Conservation (phyloP, 2,329 filamentous ascomycete genomes). For the Dactylonectria macrodidyma region DNA sequence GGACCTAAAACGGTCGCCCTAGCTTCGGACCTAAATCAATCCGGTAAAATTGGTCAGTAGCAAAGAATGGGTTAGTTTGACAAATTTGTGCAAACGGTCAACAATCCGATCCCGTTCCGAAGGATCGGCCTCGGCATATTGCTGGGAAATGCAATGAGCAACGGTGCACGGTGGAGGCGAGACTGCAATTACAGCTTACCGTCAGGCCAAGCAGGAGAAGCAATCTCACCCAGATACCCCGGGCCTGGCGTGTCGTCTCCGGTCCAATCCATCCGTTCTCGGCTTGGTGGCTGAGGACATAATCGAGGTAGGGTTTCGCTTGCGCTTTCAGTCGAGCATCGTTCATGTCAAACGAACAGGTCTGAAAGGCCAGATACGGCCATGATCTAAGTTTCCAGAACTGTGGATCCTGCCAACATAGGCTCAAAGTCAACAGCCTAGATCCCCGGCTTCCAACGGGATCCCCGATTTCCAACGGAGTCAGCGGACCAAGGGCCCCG, state of each 20-base stretch:
- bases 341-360: too few species aligned
- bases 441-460: too few species aligned
- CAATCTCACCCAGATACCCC: not conserved
- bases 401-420: too few species aligned
- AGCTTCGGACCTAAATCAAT: not conserved
- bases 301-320: conserved; percentile 35
- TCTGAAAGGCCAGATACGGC: too few species aligned
- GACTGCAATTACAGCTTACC: too few species aligned
- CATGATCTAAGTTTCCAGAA: too few species aligned
- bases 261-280: conserved; percentile 3
- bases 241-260: not conserved
- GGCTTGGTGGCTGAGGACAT: not conserved
- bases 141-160: too few species aligned
- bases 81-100: not conserved
- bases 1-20: not conserved
- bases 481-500: too few species aligned
- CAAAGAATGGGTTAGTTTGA: not conserved
- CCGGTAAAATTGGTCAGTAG: not conserved
- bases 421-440: too few species aligned
- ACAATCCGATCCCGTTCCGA: not conserved
- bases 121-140: not conserved
- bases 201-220: not conserved
- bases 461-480: too few species aligned
- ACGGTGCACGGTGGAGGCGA: too few species aligned
- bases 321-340: conserved; percentile 57